These are phyloP conservation scores for Starmerella apis DNA, from an alignment of 805 yeast species.

Conservation along the genomic window DNA sequence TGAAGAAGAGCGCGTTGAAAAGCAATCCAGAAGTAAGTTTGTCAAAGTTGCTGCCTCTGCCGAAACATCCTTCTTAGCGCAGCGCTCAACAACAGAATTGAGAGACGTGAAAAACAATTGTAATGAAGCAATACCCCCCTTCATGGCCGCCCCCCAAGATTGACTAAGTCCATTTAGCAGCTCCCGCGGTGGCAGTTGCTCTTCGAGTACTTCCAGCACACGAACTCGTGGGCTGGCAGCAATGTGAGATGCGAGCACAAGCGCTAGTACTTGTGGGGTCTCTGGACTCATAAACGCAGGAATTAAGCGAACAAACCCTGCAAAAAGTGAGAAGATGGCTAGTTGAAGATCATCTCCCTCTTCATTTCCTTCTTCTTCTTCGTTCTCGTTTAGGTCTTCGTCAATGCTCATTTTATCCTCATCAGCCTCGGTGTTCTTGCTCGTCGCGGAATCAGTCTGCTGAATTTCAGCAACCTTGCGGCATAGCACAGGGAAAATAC, in stretches of 20 bases:
- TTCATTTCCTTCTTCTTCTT: constrained; percentile 27
- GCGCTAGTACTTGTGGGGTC: constrained; percentile 49
- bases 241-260: constrained; percentile 38
- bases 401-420: constrained; percentile 5
- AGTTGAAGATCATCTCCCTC: constrained; percentile 32
- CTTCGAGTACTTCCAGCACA: constrained; percentile 47
- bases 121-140: constrained; percentile 37
- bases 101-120: constrained; percentile 62
- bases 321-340: constrained; percentile 58
- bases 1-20: constrained; percentile 42
- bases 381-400: no score
- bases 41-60: constrained; percentile 56
- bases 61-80: constrained; percentile 70
- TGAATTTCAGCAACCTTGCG: constrained; percentile 34
- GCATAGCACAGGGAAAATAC: constrained; percentile 66
- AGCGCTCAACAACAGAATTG: constrained; percentile 51
- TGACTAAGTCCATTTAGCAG: constrained; percentile 52
- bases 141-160: constrained; percentile 45
- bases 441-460: neutral
- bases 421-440: neutral
- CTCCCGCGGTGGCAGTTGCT: constrained; percentile 55
- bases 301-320: constrained; percentile 67
- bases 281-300: constrained; percentile 75
- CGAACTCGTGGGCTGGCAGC: constrained; percentile 45
- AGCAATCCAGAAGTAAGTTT: constrained; percentile 55